Evolutionary conservation across 768 basidiomycete genomes (phyloP), one percentile per base, ranked within the genome.

Genomic region (Hygrocybe punicea): DNA sequence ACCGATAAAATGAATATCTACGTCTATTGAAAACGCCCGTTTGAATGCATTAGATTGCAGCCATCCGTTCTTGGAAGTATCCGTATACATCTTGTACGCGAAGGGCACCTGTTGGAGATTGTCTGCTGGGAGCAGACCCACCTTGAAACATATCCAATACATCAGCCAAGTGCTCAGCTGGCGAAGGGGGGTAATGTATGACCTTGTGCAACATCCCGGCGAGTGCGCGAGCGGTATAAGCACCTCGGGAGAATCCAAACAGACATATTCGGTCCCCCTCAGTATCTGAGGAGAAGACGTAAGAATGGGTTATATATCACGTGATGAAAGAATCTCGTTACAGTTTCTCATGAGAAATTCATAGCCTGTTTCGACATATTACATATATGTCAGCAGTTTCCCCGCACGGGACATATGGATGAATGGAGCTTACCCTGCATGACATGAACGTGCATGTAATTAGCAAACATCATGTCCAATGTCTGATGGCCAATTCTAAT

Each of bases 241-340:
- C 83, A 13, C 86, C 85, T 34, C 87, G 75, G 33, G 84, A 86
- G 67, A 89, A 87, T 0, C 85, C 85, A 60, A 86, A 85, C 36
- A 88, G 76, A 60, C 78, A 86, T 13, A 88, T 82, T 58, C 75
- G 76, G 68, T 87, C 85, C 24, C 82, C 82, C 14, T 70, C 64
- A 4, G 70, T 70, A 59, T 81, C 80, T 81, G 17, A 52, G n/a
- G 29, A 16, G 11, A 35, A 11, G 11, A 24, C 14, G 14, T 8
- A 49, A 56, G 21, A 8, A 2, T 1, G 10, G 44, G 40, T 23
- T n/a, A 33, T 16, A 25, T 21, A 49, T 55, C 35, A 24, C 39
- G 34, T 7, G 49, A 44, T 16, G 48, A 36, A 48, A 9, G 36
- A 39, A 39, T 9, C 36, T n/a, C 36, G 36, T 34, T 65, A 80